Evolutionary conservation across 1,284 basidiomycete genomes (phyloP).

Genomic region (Ceraceosorus guamensis): DNA sequence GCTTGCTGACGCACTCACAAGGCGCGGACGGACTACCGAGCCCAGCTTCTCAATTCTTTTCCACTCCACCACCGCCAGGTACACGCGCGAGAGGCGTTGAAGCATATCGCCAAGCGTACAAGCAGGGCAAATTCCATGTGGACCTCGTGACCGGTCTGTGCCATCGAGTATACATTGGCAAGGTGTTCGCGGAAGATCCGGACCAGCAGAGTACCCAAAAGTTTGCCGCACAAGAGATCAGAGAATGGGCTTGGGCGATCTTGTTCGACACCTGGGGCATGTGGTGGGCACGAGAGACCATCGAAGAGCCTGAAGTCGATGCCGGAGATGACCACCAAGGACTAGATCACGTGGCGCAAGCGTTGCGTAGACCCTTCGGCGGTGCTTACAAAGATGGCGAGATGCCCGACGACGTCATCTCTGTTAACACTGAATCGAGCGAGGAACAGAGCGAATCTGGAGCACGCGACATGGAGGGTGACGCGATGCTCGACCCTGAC

Average conservation of each 20-base stretch:
- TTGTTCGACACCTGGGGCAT: slow-evolving; percentile 34
- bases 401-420: slow-evolving; percentile 31
- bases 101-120: slow-evolving; percentile 21
- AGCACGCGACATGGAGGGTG: slow-evolving; percentile 2
- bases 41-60: slow-evolving; percentile 23
- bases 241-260: slow-evolving; percentile 22
- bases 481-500: slow-evolving; percentile 15
- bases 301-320: slow-evolving; percentile 13
- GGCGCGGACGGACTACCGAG: slow-evolving; percentile 17
- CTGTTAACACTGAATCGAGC: slow-evolving; percentile 29
- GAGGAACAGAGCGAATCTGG: slow-evolving; percentile 7
- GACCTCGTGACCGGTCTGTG: slow-evolving; percentile 19
- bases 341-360: background rate
- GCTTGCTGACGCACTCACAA: slow-evolving; percentile 18
- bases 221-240: slow-evolving; percentile 19
- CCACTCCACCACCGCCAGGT: background rate
- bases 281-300: slow-evolving; percentile 29
- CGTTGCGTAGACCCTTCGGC: background rate
- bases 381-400: slow-evolving; percentile 7
- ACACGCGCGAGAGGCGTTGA: slow-evolving; percentile 3
- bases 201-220: slow-evolving; percentile 22
- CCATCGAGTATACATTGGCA: slow-evolving; percentile 15
- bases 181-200: slow-evolving; percentile 28
- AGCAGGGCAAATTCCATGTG: slow-evolving; percentile 15
- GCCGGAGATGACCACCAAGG: slow-evolving; percentile 5